These are phyloP conservation scores for Fusarium xylarioides DNA, from an alignment of 2,329 filamentous ascomycete genomes.

Conservation along the genomic window DNA sequence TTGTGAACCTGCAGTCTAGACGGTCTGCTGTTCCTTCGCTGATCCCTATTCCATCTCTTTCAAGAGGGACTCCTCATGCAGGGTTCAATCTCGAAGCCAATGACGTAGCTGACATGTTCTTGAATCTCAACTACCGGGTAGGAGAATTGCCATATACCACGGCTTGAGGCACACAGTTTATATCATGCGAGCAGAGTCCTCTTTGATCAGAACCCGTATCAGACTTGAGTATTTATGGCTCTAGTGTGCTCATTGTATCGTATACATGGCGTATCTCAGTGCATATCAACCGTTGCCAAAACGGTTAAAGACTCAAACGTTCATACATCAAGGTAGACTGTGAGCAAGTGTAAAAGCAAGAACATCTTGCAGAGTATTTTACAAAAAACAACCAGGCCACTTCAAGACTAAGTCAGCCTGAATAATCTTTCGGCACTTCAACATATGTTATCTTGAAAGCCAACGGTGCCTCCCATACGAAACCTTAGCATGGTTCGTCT, in stretches of 20 bases:
- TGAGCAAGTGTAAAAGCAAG: rapidly evolving
- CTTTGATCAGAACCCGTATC: neutral
- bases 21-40: neutral
- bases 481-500: neutral
- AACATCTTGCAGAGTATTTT: neutral
- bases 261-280: too few relatives aligned
- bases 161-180: neutral
- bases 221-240: too few relatives aligned
- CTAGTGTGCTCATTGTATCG: neutral
- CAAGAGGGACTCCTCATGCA: neutral
- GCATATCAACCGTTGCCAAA: neutral
- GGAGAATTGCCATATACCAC: neutral
- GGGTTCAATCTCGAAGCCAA: neutral
- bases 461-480: too few relatives aligned
- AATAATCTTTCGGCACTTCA: neutral
- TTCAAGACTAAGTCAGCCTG: rapidly evolving
- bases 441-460: neutral
- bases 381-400: neutral
- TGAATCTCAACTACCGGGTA: neutral
- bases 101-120: neutral
- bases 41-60: neutral
- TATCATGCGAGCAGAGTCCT: neutral
- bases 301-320: neutral
- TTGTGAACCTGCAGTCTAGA: neutral
- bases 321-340: rapidly evolving